Percentiles rank a stretch among this genome's conserved stretches.
Evolutionary conservation across 371 early-diverging fungal species (phyloP).

Genomic region (Phascolomyces articulosus): DNA sequence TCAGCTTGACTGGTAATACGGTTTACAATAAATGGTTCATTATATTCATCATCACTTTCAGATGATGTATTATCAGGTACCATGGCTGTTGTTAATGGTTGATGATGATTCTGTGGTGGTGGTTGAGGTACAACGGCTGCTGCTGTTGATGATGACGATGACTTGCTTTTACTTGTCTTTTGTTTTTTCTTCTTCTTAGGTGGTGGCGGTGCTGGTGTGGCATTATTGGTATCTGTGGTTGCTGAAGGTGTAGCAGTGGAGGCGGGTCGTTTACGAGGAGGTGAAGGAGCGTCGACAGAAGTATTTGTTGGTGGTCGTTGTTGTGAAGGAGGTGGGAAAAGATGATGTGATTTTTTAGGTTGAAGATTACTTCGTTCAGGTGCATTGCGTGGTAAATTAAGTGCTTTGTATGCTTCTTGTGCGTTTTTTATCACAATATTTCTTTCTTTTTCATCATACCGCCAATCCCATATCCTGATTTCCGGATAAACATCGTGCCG

Average conservation of each 20-base stretch:
- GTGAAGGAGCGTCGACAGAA: background rate
- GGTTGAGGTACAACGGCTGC: background rate
- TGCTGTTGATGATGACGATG: constrained; percentile 6
- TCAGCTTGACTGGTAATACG: constrained; percentile 12
- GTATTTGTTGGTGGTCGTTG: background rate
- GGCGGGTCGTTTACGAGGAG: constrained; percentile 8
- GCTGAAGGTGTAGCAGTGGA: background rate
- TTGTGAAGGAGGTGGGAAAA: constrained; percentile 14
- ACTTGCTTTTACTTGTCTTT: background rate
- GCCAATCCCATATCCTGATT: constrained; percentile 59
- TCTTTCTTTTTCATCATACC: constrained; percentile 46
- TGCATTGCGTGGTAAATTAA: constrained; percentile 52
- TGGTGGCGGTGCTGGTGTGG: background rate
- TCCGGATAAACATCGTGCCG: constrained; percentile 51
- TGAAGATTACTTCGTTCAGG: constrained; percentile 47
- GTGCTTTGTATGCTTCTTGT: constrained; percentile 47
- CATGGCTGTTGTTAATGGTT: background rate
- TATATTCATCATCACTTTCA: background rate
- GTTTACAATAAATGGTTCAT: constrained; percentile 3
- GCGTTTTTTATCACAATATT: constrained; percentile 49
- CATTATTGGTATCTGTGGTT: too few species aligned
- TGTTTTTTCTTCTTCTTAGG: constrained; percentile 14
- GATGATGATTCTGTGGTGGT: background rate
- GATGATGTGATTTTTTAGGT: constrained; percentile 20
- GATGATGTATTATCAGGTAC: constrained; percentile 4